A percentile compares a stretch with the other conserved stretches of the same genome.
These are phyloP conservation scores for Lagenaria siceraria DNA, from an alignment of 306 rosid species.

Conservation along the genomic window DNA sequence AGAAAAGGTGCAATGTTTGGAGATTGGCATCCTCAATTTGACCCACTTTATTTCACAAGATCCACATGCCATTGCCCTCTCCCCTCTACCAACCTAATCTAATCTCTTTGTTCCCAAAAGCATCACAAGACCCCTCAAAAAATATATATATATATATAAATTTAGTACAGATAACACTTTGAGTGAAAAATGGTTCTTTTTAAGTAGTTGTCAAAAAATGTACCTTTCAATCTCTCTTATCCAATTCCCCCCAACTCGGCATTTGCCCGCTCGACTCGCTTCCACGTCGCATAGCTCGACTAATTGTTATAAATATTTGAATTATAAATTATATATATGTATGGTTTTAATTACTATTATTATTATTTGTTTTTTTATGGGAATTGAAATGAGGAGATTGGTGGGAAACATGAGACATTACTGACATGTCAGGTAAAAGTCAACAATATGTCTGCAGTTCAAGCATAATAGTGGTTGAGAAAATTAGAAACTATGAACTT, in stretches of 20 bases:
- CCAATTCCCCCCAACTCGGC: background rate
- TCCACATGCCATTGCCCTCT: background rate
- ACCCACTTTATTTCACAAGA: slow-evolving; percentile 1
- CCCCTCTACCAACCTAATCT: background rate
- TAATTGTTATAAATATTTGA: background rate
- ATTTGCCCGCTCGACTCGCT: background rate
- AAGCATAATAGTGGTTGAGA: background rate
- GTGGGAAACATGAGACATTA: background rate
- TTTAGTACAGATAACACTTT: background rate
- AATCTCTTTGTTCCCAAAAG: background rate
- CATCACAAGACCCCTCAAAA: background rate
- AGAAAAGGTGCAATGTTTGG: background rate
- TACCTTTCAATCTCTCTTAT: background rate
- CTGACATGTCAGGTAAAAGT: slow-evolving; percentile 1
- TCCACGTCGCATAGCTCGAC: background rate
- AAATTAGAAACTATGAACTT: background rate
- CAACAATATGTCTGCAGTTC: background rate
- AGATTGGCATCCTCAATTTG: background rate
- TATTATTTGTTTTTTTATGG: too few relatives aligned
- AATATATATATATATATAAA: background rate
- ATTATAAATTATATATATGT: too few relatives aligned
- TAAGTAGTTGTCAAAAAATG: background rate
- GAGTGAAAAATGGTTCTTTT: background rate
- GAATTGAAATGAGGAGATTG: background rate
- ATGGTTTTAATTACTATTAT: background rate